A percentile compares a stretch with the other conserved stretches of the same genome.
phyloP scores from a whole-genome alignment of 495 filamentous ascomycete genomes.

The Daldinia concentrica region DNA sequence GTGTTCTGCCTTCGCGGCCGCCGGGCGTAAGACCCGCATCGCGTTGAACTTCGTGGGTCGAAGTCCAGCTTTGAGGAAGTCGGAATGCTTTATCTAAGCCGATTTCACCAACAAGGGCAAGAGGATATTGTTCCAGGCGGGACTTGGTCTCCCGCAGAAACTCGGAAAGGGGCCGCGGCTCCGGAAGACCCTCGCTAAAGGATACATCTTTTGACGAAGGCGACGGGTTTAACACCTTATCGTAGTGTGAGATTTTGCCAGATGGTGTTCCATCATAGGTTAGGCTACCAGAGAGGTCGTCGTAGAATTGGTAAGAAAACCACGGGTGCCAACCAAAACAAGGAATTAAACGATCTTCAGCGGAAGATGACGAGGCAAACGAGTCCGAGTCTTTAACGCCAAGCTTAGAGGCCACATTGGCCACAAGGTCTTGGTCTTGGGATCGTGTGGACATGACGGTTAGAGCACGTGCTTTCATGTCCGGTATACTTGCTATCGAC shows the following conservation, averaged over 20 bases:
- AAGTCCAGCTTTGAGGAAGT: constrained; percentile 71
- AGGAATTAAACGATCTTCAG: constrained; percentile 65
- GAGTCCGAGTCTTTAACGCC: constrained; percentile 38
- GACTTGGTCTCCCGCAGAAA: constrained; percentile 71
- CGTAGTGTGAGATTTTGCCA: constrained; percentile 77
- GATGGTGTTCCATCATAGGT: constrained; percentile 50
- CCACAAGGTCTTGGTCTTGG: constrained; percentile 88
- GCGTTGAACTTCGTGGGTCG: constrained; percentile 44
- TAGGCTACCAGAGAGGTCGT: constrained; percentile 60
- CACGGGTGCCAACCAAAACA: constrained; percentile 99
- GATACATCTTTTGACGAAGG: constrained; percentile 60
- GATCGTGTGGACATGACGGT: constrained; percentile 90
- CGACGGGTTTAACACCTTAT: constrained; percentile 67
- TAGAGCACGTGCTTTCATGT: constrained; percentile 79
- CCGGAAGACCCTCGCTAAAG: constrained; percentile 74
- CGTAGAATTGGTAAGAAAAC: constrained; percentile 90
- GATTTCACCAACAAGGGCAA: constrained; percentile 85
- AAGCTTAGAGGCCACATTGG: constrained; percentile 65
- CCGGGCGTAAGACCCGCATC: constrained; percentile 74
- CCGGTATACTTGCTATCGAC: constrained; percentile 69
- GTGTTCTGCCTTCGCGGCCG: constrained; percentile 77
- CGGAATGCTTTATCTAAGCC: constrained; percentile 88
- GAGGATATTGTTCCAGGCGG: constrained; percentile 69
- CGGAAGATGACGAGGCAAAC: constrained; percentile 16
- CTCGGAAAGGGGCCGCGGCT: constrained; percentile 72